A percentile compares a stretch with the other conserved stretches of the same genome.
These are phyloP conservation scores for Crithidia sp. DNA, from an alignment of 208 protist genomes.

Conservation along the genomic window DNA sequence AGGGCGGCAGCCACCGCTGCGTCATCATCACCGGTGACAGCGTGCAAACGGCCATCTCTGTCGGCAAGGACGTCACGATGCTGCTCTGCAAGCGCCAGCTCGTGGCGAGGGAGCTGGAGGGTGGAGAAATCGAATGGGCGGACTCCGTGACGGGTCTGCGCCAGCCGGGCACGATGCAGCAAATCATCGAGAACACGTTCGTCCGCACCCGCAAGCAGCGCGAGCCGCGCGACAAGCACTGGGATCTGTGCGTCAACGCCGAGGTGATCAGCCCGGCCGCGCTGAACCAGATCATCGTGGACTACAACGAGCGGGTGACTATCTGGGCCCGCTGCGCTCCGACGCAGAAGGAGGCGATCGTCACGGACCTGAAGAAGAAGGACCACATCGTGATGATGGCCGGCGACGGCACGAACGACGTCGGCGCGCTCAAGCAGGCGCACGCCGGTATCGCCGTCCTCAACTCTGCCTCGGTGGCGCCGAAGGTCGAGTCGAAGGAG, in stretches of 20 bases:
- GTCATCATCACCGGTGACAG: conserved; percentile 99
- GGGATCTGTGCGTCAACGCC: conserved; percentile 89
- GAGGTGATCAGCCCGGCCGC: conserved; percentile 46
- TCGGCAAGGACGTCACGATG: conserved; percentile 92
- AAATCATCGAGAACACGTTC: conserved; percentile 69
- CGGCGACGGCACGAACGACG: conserved; percentile 97
- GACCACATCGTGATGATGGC: conserved; percentile 92
- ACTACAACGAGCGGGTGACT: conserved; percentile 82
- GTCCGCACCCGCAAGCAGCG: conserved; percentile 41
- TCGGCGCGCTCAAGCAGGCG: conserved; percentile 99
- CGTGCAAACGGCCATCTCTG: conserved; percentile 96
- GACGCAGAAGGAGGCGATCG: conserved; percentile 90
- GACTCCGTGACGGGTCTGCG: conserved; percentile 57
- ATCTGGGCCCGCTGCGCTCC: conserved; percentile 93
- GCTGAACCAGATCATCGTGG: conserved; percentile 53
- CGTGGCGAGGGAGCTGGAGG: conserved; percentile 38
- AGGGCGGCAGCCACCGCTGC: conserved; percentile 83
- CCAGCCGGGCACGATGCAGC: conserved; percentile 21
- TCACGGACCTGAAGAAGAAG: conserved; percentile 87
- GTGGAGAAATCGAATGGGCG: conserved; percentile 58
- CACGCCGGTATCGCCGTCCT: conserved; percentile 98
- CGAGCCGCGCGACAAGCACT: conserved; percentile 52
- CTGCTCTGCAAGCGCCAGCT: conserved; percentile 74
- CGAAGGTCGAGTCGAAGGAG: conserved; percentile 34
- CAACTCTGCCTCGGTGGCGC: conserved; percentile 79